A percentile compares a stretch with the other conserved stretches of the same genome.
Evolutionary conservation across 2,329 filamentous ascomycete species (phyloP).

Genomic region (Fusarium dimerum): DNA sequence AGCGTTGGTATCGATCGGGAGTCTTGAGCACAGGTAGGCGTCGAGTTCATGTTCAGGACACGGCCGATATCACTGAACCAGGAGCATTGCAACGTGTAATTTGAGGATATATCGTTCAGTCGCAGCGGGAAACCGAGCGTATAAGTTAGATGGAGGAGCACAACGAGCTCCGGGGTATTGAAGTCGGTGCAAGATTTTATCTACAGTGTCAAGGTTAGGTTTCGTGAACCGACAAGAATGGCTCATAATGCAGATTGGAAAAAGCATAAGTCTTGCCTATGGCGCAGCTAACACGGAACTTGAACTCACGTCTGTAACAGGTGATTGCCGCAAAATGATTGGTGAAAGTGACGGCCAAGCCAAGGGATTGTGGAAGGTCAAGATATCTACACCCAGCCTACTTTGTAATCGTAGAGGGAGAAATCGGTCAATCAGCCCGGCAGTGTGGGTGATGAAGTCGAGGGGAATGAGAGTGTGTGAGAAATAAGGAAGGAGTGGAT

Average conservation of each 20-base stretch:
- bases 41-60: constrained; percentile 27
- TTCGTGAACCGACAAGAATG: neutral
- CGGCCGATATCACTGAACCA: constrained; percentile 26
- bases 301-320: constrained; percentile 14
- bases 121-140: constrained; percentile 14
- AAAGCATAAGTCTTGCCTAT: neutral
- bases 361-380: constrained; percentile 1
- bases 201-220: neutral
- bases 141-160: constrained; percentile 2
- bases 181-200: neutral
- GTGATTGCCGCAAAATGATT: constrained; percentile 9
- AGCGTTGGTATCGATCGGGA: constrained; percentile 17
- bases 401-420: constrained; percentile 12
- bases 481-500: constrained; percentile 26
- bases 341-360: constrained; percentile 4
- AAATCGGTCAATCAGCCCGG: constrained; percentile 21
- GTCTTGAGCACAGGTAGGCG: constrained; percentile 21
- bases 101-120: constrained; percentile 9
- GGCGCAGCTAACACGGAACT: constrained; percentile 28
- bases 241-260: neutral
- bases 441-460: constrained; percentile 16
- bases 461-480: constrained; percentile 18
- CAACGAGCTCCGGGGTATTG: neutral
- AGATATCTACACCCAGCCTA: constrained; percentile 9
- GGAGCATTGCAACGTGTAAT: constrained; percentile 27